phyloP scores from a whole-genome alignment of 164 flowering plant species.

The Umbilicus rupestris region DNA sequence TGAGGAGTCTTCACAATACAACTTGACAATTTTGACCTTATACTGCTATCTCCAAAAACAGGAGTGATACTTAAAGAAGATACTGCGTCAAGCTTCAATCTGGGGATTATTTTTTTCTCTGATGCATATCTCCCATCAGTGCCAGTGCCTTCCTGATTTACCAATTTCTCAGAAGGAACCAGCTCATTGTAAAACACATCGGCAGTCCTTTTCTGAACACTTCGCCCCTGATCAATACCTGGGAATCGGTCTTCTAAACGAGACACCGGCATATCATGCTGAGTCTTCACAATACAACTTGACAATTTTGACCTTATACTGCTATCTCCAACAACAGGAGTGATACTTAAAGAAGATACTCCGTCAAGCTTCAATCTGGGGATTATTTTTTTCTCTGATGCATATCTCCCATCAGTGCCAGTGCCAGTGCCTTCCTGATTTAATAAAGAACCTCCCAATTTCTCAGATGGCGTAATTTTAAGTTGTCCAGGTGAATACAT shows the following conservation, averaged over 20 bases:
- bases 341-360: not conserved
- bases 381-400: not conserved
- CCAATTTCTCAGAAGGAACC: slow-evolving; percentile 26
- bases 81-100: not conserved
- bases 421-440: not conserved
- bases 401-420: not conserved
- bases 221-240: slow-evolving; percentile 14
- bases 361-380: not conserved
- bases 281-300: slow-evolving; percentile 12
- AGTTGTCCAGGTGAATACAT: slow-evolving; percentile 16
- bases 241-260: slow-evolving; percentile 20
- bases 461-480: slow-evolving; percentile 22
- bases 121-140: not conserved
- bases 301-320: not conserved
- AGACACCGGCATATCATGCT: slow-evolving; percentile 17
- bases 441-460: slow-evolving; percentile 7
- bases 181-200: slow-evolving; percentile 11
- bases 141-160: not conserved
- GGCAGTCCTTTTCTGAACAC: slow-evolving; percentile 5
- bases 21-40: slow-evolving; percentile 9
- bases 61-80: not conserved
- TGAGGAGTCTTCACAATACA: slow-evolving; percentile 9
- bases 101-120: not conserved
- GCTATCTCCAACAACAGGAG: slow-evolving; percentile 5
- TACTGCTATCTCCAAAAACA: not conserved